phyloP scores from a whole-genome alignment of 2,329 filamentous ascomycete species.

The Coniella lustricola region DNA sequence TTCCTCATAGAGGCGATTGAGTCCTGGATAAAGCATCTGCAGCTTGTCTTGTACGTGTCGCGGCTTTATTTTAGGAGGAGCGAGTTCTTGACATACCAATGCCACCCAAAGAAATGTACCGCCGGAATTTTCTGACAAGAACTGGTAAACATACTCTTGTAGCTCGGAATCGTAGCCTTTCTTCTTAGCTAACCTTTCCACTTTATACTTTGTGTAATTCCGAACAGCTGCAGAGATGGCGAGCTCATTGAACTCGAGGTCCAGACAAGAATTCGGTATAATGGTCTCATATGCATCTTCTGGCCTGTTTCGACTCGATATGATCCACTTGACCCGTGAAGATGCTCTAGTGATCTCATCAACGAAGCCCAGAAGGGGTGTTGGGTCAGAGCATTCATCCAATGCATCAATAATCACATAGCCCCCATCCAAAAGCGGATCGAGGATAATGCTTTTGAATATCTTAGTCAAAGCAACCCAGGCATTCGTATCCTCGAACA shows the following conservation, averaged over 20 bases:
- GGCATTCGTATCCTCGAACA: constrained; percentile 33
- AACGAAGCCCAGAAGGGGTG: constrained; percentile 30
- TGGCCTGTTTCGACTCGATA: constrained; percentile 35
- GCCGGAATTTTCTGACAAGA: constrained; percentile 26
- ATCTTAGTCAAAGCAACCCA: constrained; percentile 31
- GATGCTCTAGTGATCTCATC: constrained; percentile 17
- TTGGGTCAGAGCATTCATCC: constrained; percentile 35
- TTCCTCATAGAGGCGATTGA: constrained; percentile 29
- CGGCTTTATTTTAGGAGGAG: constrained; percentile 10
- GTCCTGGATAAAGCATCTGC: constrained; percentile 25
- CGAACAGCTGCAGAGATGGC: neutral
- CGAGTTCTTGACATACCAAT: constrained; percentile 30
- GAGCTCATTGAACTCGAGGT: constrained; percentile 31
- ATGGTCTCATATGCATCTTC: constrained; percentile 21
- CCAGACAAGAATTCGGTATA: constrained; percentile 22
- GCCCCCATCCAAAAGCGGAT: constrained; percentile 22
- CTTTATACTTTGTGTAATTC: constrained; percentile 27
- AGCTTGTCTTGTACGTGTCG: constrained; percentile 15
- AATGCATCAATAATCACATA: constrained; percentile 40
- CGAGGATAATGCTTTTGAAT: constrained; percentile 32
- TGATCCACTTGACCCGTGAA: constrained; percentile 31
- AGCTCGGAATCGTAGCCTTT: constrained; percentile 22
- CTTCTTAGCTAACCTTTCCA: constrained; percentile 22
- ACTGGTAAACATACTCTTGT: constrained; percentile 15
- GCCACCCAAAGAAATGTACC: constrained; percentile 40